Base-by-base conservation (phyloP, 176 grass and related monocot genomes). In the Oryza meyeriana region DNA sequence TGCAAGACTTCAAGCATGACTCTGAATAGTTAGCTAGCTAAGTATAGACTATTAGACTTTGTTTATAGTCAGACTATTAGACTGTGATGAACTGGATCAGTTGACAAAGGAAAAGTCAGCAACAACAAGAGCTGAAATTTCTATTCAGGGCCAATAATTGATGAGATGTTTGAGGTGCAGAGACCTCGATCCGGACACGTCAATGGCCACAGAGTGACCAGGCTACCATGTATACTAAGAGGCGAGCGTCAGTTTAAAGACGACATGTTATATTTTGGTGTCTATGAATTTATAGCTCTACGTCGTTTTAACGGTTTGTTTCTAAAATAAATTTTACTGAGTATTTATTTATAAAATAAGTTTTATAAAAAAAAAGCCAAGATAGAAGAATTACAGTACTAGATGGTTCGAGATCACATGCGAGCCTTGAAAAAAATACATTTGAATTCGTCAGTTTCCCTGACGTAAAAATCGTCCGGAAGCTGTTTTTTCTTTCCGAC, bases 81-180 rank as follows among this genome's bases (percentile, higher is more conserved):
- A n/a, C n/a, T 69, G 38, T 42, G 68, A 13, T 41, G n/a, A 28
- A 71, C 18, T 24, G 7, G 20, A 58, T 29, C 40, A 76, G 32
- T 67, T 65, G 62, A 36, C 81, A 30, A 17, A 20, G 61, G 66
- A 83, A 75, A n/a, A 55, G 81, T 74, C 59, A 66, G 13, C 13
- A 64, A 66, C n/a, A 6, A 4, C 13, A 64, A 33, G 12, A 28
- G 14, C 17, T 76, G 5, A 32, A 28, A 41, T 6, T 10, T 20
- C n/a, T 1, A 22, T 26, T n/a, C 26, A 31, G 29, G 7, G 35
- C 35, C 24, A 13, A 8, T 13, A 26, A 41, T 42, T 20, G 35
- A 41, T 52, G 17, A 52, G 42, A 45, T 45, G 9, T 45, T 13
- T 45, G 4, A 12, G 4, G 4, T 45, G 42, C 13, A 12, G 0